Evolutionary conservation across 371 early-diverging fungal genomes (phyloP).

Genomic region (Mortierella sp.): DNA sequence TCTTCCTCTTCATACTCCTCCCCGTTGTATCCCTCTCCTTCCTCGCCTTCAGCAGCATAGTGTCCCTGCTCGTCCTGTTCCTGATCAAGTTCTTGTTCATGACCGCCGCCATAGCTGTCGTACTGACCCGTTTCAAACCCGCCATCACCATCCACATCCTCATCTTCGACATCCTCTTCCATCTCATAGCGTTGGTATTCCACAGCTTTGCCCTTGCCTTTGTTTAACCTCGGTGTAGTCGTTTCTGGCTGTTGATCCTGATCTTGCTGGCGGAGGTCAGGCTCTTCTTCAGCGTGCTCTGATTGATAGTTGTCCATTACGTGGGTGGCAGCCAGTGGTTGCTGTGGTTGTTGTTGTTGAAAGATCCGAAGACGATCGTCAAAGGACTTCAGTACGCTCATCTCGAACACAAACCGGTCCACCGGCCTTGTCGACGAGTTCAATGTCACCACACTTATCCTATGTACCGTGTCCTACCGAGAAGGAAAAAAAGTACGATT

Average conservation of each 20-base stretch:
- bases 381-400: slow-evolving; percentile 30
- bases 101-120: background rate
- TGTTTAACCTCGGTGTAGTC: background rate
- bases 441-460: slow-evolving; percentile 45
- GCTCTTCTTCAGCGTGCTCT: background rate
- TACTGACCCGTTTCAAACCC: background rate
- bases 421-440: slow-evolving; percentile 19
- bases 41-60: background rate
- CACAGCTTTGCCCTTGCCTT: slow-evolving; percentile 33
- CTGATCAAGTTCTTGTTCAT: background rate
- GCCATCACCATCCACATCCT: background rate
- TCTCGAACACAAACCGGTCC: slow-evolving; percentile 54
- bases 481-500: background rate
- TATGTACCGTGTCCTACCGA: slow-evolving; percentile 31
- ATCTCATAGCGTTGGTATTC: slow-evolving; percentile 4
- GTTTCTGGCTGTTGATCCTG: background rate
- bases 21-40: background rate
- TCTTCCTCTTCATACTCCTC: slow-evolving; percentile 14
- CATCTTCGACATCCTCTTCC: background rate
- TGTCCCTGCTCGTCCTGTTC: background rate
- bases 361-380: slow-evolving; percentile 2
- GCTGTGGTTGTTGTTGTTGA: background rate
- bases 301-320: background rate
- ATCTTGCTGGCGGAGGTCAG: background rate
- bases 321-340: background rate